phyloP scores from a whole-genome alignment of 2,329 filamentous ascomycete species.

The Mycogone perniciosa region DNA sequence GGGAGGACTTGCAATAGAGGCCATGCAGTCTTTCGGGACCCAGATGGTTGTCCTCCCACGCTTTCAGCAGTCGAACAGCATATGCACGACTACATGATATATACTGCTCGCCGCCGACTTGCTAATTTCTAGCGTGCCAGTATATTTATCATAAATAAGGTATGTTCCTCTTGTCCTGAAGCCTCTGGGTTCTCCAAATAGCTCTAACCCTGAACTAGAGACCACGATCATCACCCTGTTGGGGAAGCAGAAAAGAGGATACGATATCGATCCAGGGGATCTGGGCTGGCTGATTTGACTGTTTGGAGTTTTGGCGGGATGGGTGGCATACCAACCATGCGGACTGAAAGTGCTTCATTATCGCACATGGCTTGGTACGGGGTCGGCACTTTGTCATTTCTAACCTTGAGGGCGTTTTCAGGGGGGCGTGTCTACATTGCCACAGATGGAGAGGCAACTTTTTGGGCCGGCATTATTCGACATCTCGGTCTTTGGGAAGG shows the following conservation, averaged over 20 bases:
- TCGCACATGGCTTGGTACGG: constrained; percentile 11
- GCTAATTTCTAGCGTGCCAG: not conserved
- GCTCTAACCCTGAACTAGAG: too few relatives aligned
- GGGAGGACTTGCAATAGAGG: not conserved
- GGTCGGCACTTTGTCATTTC: not conserved
- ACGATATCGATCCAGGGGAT: not conserved
- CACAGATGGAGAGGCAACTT: too few relatives aligned
- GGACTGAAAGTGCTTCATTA: constrained; percentile 15
- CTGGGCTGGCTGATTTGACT: not conserved
- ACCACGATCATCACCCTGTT: too few relatives aligned
- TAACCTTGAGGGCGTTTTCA: not conserved
- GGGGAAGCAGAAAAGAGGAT: not conserved
- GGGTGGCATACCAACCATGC: constrained; percentile 11
- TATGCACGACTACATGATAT: not conserved
- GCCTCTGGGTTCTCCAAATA: too few relatives aligned
- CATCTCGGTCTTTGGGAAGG: too few relatives aligned
- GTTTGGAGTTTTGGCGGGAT: constrained; percentile 8
- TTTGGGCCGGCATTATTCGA: too few relatives aligned
- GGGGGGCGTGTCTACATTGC: not conserved
- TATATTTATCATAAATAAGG: not conserved
- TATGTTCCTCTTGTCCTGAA: too few relatives aligned
- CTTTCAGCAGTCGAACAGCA: not conserved
- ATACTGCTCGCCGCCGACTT: too few relatives aligned
- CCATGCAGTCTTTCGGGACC: too few relatives aligned
- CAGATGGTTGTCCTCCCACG: not conserved